A percentile compares a stretch with the other conserved stretches of the same genome.
Conservation (phyloP, 1,139 yeast genomes). For the Nakaseomyces sp. region DNA sequence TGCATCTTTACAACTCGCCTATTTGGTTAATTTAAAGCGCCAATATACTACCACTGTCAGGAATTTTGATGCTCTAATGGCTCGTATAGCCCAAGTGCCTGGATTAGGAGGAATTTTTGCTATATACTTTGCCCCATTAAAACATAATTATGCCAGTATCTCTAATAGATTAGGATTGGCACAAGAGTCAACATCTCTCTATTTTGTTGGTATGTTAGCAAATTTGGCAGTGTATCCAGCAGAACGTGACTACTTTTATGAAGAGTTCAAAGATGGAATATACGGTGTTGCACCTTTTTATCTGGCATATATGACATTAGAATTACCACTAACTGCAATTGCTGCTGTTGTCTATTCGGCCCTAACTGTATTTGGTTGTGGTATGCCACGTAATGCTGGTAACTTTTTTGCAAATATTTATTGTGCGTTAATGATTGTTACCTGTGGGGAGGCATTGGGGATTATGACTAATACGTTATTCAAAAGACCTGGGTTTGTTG, state of each 20-base stretch:
- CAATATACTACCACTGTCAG: constrained; percentile 48
- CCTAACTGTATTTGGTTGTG: constrained; percentile 59
- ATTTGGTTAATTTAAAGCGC: constrained; percentile 37
- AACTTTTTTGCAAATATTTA: constrained; percentile 62
- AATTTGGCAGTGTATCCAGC: constrained; percentile 67
- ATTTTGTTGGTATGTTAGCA: constrained; percentile 72
- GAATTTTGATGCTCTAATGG: constrained; percentile 52
- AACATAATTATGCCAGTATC: constrained; percentile 49
- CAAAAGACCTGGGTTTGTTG: constrained; percentile 69
- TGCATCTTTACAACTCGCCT: constrained; percentile 35
- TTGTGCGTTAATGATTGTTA: constrained; percentile 46
- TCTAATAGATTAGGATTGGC: constrained; percentile 63
- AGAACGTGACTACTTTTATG: constrained; percentile 68
- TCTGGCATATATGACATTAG: constrained; percentile 54
- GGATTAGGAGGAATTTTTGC: constrained; percentile 61
- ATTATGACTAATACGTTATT: constrained; percentile 68
- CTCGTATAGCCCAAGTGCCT: constrained; percentile 59
- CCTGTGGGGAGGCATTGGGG: constrained; percentile 79
- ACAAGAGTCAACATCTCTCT: constrained; percentile 65
- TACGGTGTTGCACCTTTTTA: constrained; percentile 64
- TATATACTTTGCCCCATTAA: constrained; percentile 63
- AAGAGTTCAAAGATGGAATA: constrained; percentile 67
- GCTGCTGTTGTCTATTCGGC: constrained; percentile 52
- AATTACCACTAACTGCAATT: constrained; percentile 62
- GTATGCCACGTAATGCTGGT: constrained; percentile 59